Conservation (phyloP, 176 grass and related monocot species). For the Rhynchospora breviuscula region DNA sequence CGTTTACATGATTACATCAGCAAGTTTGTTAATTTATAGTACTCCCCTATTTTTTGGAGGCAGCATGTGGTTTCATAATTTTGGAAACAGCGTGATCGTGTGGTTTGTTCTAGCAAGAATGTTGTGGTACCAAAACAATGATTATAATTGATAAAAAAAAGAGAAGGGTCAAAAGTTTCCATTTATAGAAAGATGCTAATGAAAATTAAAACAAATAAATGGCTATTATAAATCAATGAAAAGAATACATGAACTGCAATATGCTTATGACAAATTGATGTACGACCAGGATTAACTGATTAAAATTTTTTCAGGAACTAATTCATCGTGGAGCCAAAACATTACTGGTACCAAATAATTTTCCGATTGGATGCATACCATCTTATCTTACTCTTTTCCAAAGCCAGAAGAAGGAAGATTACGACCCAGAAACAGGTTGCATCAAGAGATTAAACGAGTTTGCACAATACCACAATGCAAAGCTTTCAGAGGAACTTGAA, state of each 20-base stretch:
- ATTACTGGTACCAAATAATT: conserved; percentile 73
- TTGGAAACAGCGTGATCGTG: too few relatives aligned
- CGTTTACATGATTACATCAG: too few relatives aligned
- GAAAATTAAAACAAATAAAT: too few relatives aligned
- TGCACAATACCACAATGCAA: conserved; percentile 58
- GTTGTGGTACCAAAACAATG: neutral
- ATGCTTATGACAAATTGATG: neutral
- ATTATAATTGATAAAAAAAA: neutral
- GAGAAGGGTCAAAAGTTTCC: too few relatives aligned
- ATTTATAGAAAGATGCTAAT: too few relatives aligned
- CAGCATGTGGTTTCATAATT: too few relatives aligned
- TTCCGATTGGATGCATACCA: conserved; percentile 76
- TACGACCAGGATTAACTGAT: neutral
- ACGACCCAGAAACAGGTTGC: conserved; percentile 76
- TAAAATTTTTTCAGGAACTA: conserved; percentile 47
- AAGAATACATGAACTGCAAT: neutral
- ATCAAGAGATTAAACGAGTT: conserved; percentile 75
- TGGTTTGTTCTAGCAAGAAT: neutral
- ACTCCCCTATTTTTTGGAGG: neutral
- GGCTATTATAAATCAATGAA: too few relatives aligned
- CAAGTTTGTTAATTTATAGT: neutral
- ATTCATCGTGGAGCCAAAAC: conserved; percentile 67
- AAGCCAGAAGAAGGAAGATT: conserved; percentile 53
- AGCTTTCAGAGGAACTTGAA: conserved; percentile 43
- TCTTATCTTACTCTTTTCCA: conserved; percentile 53